Evolutionary conservation across 805 yeast genomes (phyloP), one percentile per base, ranked within the genome.

Genomic region (Myxozyma vanderwaltii): DNA sequence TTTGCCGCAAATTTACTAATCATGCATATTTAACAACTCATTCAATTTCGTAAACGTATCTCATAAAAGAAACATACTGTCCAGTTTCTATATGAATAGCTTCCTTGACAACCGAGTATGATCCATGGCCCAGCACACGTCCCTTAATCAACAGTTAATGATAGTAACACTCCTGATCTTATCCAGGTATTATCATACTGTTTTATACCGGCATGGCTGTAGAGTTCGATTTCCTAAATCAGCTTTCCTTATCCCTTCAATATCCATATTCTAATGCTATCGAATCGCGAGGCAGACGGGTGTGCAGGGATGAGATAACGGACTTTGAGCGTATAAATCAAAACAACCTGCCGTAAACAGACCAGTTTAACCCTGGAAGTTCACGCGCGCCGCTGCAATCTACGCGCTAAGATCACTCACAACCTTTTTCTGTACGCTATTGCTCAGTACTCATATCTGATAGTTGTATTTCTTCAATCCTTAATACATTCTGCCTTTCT

Each of bases 1-100:
- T 83, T 83, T 53, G 82, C 82, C 2, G 87, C 86, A 68, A 79
- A 82, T 62, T 76, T 79, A 41, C 66, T 67, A 3, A 71, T n/a
- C n/a, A n/a, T n/a, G n/a, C n/a, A n/a, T n/a, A 72, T n/a, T 6
- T 24, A 7, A 4, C 72, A 72, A 23, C 5, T 17, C 6, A 1
- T 39, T 17, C n/a, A 19, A 40, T n/a, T 26, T 31, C 8, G 17
- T 15, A 15, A 35, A 21, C 5, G 4, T 5, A 26, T 2, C 31
- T 10, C 15, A 21, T 17, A 17, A n/a, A 4, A 10, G 17, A 21
- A 15, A 58, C 70, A n/a, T 54, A 69, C 70, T 73, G 68, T 44
- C 75, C 74, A 1, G 77, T 73, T 29, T 71, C 74, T 27, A 72
- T 65, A 59, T 77, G 80, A 21, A 67, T 67, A n/a, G 77, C 77